Base-by-base conservation (phyloP, 202 grass and related monocot genomes). In the Hordeum pubiflorum region DNA sequence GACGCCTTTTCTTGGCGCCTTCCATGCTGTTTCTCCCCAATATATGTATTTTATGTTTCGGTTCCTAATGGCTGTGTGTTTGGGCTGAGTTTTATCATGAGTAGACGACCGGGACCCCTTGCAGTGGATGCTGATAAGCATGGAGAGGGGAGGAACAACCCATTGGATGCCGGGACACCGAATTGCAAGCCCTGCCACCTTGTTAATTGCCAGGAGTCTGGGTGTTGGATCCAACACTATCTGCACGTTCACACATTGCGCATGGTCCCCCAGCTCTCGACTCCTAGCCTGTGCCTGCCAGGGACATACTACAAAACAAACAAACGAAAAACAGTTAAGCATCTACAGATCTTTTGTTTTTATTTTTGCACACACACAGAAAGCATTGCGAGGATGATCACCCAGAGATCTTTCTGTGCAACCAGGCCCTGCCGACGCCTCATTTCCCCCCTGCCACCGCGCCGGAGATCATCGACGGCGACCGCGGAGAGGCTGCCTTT, bases 121-220 rank as follows among this genome's bases (percentile, higher is more conserved):
- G 74, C 76, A 86, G 73, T 86, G 87, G 87, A 86, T 82, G 87
- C 79, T 86, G 87, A 86, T 89, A 82, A 89, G 79, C 79, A 86
- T 55, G 52, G 38, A 41, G 26, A 9, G 46, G 14, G 15, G 46
- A 50, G 14, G 44, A 5, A 17, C 14, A 77, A 48, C 17, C 87
- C 64, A 85, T 77, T 89, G 76, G 81, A 72, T 61, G 48, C 69
- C 23, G 57, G 29, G 10, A 33, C 60, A 37, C 61, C 50, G 26
- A 70, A 50, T 10, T 36, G 31, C 50, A 33, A 32, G 52, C 18
- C 20, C 17, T 69, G 31, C 34, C 36, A 11, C 17, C 48, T 55
- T 80, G 17, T 75, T 76, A 79, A 72, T 69, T 85, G 66, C 83
- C 58, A 82, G 62, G 46, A 78, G 72, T 72, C 66, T 78, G 78